Evolutionary conservation across 495 filamentous ascomycete species (phyloP), one percentile per base, ranked within the genome.

Genomic region (Rhypophila decipiens): DNA sequence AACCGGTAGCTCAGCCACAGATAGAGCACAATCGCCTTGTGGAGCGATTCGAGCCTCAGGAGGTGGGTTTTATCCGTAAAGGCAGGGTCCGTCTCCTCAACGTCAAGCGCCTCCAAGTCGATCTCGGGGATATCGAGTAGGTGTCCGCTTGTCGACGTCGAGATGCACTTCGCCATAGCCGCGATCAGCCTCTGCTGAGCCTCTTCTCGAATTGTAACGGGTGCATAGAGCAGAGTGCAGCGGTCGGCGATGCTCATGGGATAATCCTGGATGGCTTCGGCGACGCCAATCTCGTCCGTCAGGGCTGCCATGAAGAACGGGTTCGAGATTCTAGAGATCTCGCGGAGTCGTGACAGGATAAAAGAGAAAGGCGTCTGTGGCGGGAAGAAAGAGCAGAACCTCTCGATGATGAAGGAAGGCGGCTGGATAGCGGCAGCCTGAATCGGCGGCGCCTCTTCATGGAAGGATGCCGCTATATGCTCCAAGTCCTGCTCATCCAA

Each of bases 21-120:
- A 55, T 96, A 98, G 17, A 91, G 64, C 17, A 91, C 85, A 24
- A 97, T 65, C 13, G 78, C 70, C 59, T 86, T 88, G 67, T 98
- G 94, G 19, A 97, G 68, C 15, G 53, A 57, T 65, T 97, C 94
- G 37, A 96, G 65, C 7, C 71, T 60, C 22, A 64, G 57, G 51
- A 97, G 61, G 44, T 87, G 85, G 0, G 70, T 59, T 66, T 74
- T 42, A 59, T 60, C 11, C 49, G 57, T 5, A 57, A 72, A 7
- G 66, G 67, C 2, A 34, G 73, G 56, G 41, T 80, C 50, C 0
- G 44, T 24, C 2, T 41, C 15, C 12, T 56, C 47, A 2, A 66
- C 47, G 24, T 83, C 86, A 3, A 96, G 75, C 1, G 88, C 55
- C 41, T 87, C 84, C 3, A 95, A 61, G 48, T 85, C 72, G 13